Evolutionary conservation across 306 rosid genomes (phyloP).

Genomic region (Styphnolobium japonicum): DNA sequence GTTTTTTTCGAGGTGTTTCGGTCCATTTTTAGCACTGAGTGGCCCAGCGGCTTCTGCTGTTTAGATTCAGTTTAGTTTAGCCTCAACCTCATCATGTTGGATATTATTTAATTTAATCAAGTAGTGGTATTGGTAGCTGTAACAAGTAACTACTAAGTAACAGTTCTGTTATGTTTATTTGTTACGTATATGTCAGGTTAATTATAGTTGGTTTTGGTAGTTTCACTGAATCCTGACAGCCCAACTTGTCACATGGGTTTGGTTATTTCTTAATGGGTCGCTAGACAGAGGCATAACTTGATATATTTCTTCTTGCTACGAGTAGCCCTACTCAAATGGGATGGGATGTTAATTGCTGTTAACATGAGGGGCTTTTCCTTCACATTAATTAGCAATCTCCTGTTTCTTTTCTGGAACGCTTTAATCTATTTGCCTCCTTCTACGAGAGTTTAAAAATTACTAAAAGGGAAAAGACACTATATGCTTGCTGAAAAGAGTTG

Average conservation of each 20-base stretch:
- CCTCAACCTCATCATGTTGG: neutral
- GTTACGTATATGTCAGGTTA: neutral
- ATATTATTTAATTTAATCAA: neutral
- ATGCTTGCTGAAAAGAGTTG: constrained; percentile 34
- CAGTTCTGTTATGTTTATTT: neutral
- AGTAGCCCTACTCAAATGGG: neutral
- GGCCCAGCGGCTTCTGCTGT: too few species aligned
- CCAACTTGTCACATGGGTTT: neutral
- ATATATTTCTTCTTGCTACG: neutral
- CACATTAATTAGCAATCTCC: neutral
- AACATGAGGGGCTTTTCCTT: neutral
- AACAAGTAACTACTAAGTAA: neutral
- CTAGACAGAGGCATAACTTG: neutral
- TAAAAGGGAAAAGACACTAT: constrained; percentile 13
- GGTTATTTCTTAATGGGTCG: neutral
- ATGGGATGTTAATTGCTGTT: neutral
- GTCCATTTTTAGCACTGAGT: too few species aligned
- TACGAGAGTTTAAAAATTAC: constrained; percentile 1
- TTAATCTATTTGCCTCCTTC: constrained; percentile 10
- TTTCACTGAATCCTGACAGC: neutral
- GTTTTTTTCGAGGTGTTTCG: too few species aligned
- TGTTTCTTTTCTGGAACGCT: neutral
- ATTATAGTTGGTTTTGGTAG: neutral
- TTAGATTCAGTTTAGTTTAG: too few species aligned
- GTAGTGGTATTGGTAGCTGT: neutral